phyloP scores from a whole-genome alignment of 805 yeast species.

The Barnettozyma salicaria region DNA sequence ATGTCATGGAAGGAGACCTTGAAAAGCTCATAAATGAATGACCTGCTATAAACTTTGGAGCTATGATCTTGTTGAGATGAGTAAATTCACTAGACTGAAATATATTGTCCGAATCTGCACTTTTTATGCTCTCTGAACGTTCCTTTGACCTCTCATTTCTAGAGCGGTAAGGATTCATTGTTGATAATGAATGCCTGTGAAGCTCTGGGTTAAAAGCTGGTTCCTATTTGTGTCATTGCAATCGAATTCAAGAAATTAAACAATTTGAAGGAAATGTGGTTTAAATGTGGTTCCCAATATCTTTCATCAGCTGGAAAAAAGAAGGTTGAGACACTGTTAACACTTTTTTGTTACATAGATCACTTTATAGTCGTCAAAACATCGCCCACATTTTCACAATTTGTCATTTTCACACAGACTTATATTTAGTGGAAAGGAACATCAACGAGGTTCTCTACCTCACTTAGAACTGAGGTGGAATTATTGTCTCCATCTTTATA shows the following conservation, averaged over 20 bases:
- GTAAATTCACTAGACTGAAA: background rate
- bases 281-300: no score
- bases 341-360: no score
- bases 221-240: background rate
- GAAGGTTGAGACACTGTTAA: no score
- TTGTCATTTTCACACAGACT: no score
- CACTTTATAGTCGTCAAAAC: no score
- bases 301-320: no score
- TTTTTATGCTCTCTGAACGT: background rate
- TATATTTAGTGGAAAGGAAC: no score
- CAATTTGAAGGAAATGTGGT: background rate
- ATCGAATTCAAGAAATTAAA: background rate
- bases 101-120: constrained; percentile 2
- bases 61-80: background rate
- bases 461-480: constrained; percentile 1
- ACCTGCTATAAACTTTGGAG: background rate
- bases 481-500: background rate
- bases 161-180: no score
- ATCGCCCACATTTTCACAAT: no score
- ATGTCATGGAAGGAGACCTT: background rate
- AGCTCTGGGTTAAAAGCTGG: background rate
- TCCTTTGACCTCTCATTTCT: background rate
- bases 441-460: constrained; percentile 1
- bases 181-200: no score
- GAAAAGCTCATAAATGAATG: constrained; percentile 6